phyloP scores from a whole-genome alignment of 495 filamentous ascomycete species.

The Talaromyces nanjingensis region DNA sequence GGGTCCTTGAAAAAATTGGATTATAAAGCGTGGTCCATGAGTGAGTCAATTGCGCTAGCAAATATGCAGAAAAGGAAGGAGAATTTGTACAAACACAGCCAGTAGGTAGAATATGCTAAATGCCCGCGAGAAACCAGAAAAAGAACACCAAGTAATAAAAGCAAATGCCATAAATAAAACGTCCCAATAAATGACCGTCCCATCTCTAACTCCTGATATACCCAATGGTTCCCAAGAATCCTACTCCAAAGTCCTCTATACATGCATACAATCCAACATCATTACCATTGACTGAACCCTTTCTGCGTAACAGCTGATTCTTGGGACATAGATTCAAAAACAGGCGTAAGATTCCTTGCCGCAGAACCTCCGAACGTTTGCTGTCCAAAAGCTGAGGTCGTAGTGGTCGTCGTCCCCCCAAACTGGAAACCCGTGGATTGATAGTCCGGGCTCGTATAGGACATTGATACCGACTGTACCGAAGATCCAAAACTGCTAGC shows the following conservation, averaged over 20 bases:
- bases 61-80: too few species aligned
- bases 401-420: background rate
- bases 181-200: background rate
- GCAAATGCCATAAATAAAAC: background rate
- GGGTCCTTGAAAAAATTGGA: too few species aligned
- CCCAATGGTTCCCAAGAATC: background rate
- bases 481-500: conserved; percentile 1
- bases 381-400: background rate
- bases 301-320: background rate
- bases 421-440: background rate
- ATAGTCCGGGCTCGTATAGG: background rate
- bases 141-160: background rate
- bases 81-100: background rate
- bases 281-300: background rate
- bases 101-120: background rate
- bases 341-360: conserved; percentile 7
- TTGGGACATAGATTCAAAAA: conserved; percentile 6
- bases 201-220: background rate
- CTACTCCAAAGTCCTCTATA: background rate
- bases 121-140: background rate
- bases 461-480: conserved; percentile 5
- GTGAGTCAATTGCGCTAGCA: too few species aligned
- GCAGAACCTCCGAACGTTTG: background rate
- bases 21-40: too few species aligned
- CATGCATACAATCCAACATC: background rate